A percentile compares a stretch with the other conserved stretches of the same genome.
These are phyloP conservation scores for Pelagomonas calceolata DNA, from an alignment of 108 stramenopile genomes.

Conservation along the genomic window DNA sequence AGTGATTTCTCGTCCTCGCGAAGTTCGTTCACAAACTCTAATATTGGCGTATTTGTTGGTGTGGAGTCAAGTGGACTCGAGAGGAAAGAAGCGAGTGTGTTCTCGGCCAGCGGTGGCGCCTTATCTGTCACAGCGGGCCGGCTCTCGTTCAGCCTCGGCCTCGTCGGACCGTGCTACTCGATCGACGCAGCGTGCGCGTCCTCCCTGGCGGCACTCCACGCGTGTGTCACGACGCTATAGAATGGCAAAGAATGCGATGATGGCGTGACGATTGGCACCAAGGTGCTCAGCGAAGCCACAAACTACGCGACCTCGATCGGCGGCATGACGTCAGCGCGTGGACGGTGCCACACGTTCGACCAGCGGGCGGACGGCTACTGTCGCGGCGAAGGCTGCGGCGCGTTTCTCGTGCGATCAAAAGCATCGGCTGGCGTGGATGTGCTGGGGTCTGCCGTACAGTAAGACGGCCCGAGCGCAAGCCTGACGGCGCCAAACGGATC, in stretches of 20 bases:
- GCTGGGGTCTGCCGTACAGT: slow-evolving; percentile 28
- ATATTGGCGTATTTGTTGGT: too few relatives aligned
- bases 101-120: too few relatives aligned
- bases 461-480: slow-evolving; percentile 35
- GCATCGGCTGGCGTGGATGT: not conserved
- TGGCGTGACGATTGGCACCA: too few relatives aligned
- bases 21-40: too few relatives aligned
- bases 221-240: too few relatives aligned
- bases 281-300: too few relatives aligned
- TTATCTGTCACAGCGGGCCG: slow-evolving; percentile 8
- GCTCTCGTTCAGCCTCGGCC: slow-evolving; percentile 10
- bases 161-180: slow-evolving; percentile 15
- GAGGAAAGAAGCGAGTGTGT: too few relatives aligned
- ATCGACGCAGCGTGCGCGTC: slow-evolving; percentile 27
- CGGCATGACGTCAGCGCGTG: slow-evolving; percentile 13
- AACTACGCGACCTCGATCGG: not conserved
- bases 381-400: slow-evolving; percentile 11
- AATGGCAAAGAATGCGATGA: too few relatives aligned
- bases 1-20: too few relatives aligned
- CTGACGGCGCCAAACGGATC: slow-evolving; percentile 42
- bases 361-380: slow-evolving; percentile 6
- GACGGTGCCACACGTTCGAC: slow-evolving; percentile 28
- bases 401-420: too few relatives aligned
- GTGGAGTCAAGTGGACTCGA: too few relatives aligned
- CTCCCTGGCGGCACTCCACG: slow-evolving; percentile 6